Base-by-base conservation (phyloP, 2,329 filamentous ascomycete genomes). In the Scytalidium sp. region DNA sequence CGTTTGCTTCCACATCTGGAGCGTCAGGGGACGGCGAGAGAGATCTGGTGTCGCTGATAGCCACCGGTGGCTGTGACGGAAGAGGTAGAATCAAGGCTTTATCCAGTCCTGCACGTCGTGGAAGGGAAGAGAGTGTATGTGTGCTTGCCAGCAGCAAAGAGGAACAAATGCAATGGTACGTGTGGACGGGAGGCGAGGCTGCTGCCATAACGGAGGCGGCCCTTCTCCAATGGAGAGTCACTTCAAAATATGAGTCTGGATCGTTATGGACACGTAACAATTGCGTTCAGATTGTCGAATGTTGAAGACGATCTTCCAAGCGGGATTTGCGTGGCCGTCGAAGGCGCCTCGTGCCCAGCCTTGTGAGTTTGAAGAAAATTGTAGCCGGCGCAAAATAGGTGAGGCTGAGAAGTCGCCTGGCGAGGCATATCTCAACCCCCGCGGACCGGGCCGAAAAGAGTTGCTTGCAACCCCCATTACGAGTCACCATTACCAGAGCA, bases 81-180 rank as follows among this genome's bases (percentile, higher is more conserved):
- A 85, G 67, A 2, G 80, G 78, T 19, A 85, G 73, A 54, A 87
- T 85, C 49, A 77, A 63, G 0, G 82, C 75, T 19, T 65, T 64
- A 63, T 87, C 83, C 43, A 72, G 68, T 22, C 70, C 25, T 5
- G 22, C 15, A 43, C 84, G 79, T 7, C 69, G 73, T 1, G 82
- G 81, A 10, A 86, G 73, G 0, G 67, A 56, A 22, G 69, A 53
- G 43, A 87, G 69, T 2, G 72, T 64, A 32, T 79, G 75, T 1
- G 79, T 80, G 41, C 74, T 83, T 19, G 82, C 77, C 54, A 88
- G 74, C 48, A 87, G 70, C 54, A 87, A 77, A 58, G 84, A 77
- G 42, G 74, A 81, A 75, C 85, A 88, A 63, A 84, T 65, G 73
- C 85, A 88, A 69, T 81, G 78, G 67, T 81, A 81, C 51, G 76